Base-by-base conservation (phyloP, 441 rosid species). In the Eruca vesicaria region DNA sequence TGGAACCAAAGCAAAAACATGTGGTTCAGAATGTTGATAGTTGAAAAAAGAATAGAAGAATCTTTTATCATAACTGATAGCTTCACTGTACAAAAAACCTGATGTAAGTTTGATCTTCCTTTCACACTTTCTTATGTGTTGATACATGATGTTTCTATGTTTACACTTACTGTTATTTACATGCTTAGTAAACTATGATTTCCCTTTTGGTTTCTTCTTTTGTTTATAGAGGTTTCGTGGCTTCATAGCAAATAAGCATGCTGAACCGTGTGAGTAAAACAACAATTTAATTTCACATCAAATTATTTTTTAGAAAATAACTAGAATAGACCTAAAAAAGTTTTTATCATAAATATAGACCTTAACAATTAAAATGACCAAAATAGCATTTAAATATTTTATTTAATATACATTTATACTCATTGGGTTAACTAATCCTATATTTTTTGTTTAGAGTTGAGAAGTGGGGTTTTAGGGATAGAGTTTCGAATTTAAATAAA, bases 71-170 rank as follows among this genome's bases (percentile, higher is more conserved):
- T 33, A 65, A 65, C 71, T 64, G 32, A 77, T 71, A 61, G 80
- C 38, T 52, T 72, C 81, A 67, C 71, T 72, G 77, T 78, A 78
- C 81, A 78, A 72, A n/a, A 77, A 59, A 36, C 66, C 73, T 78
- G 77, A 78, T 78, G 77, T 66, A 71, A 66, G 63, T 36, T 45
- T 45, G 36, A 43, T 32, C 9, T 57, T 61, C 6, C 48, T 76
- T 55, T 69, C 15, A 69, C 70, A 76, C 75, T 21, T 64, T 43
- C 36, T 36, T 75, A 38, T 69, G 75, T 69, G 66, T 69, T 63
- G 60, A 11, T 55, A 76, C 65, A 76, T 43, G 26, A 43, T 69
- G 65, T 63, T 76, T 63, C 62, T 67, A 12, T 75, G 65, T 69
- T 56, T 75, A 69, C 65, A 41, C 75, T 69, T 63, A 2, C 1